Base-by-base conservation (phyloP, 768 basidiomycete genomes). In the Phaffia australis region DNA sequence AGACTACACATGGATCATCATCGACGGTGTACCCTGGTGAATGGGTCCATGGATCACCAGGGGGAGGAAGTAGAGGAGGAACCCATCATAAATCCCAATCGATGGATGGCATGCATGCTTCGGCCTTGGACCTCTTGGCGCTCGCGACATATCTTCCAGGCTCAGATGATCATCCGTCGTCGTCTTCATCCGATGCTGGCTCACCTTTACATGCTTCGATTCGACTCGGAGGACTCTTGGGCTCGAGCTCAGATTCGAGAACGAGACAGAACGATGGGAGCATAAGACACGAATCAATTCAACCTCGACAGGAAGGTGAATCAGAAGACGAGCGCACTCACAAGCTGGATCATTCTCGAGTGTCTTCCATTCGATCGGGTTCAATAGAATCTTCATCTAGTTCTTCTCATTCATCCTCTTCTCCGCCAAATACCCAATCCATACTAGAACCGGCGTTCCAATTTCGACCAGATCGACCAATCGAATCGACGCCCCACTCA, bases 91-190 rank as follows among this genome's bases (percentile, higher is more conserved):
- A 55, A 55, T 21, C 35, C 11, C 35, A 42, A 42, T 42, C 35
- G 11, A 54, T 55, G 16, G 59, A 54, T 23, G 46, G 21, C 46
- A 52, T 61, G 55, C 66, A 67, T 60, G 18, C 66, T 8, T 62
- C 66, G 25, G 66, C 66, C 4, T 56, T 67, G 29, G 60, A 67
- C 30, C 66, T 67, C 14, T 61, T 67, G 47, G 66, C 66, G 25
- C 55, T 67, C 29, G 66, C 66, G 35, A 42, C 35, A 11, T 42
- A 9, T 56, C 54, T 25, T 64, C 48, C 42, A 56, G 35, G 63
- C 8, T 64, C 63, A 3, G 54, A 32, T 7, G 55, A 42, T 56
- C 63, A 35, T 19, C 27, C 55, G 8, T 30, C 63, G 3, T 55
- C 29, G 23, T 60, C 29, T 46, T 30, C 58, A 15, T 49, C 46